phyloP scores from a whole-genome alignment of 192 early-diverging fungal species.

The Pilobolus umbonatus region DNA sequence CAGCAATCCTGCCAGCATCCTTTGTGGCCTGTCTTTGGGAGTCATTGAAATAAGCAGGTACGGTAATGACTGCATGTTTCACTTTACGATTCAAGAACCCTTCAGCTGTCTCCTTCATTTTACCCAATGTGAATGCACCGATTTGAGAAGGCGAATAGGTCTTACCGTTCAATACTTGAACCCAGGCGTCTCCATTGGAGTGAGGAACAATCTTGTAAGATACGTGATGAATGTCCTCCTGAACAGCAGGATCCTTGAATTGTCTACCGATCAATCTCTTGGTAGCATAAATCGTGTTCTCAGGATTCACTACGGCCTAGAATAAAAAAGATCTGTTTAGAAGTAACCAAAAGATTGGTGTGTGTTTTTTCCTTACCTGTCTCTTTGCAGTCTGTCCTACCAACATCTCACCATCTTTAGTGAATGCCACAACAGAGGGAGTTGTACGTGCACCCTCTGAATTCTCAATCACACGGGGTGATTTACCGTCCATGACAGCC shows the following conservation, averaged over 20 bases:
- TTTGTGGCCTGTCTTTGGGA: conserved; percentile 85
- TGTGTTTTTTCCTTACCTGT: conserved; percentile 47
- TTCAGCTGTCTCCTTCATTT: conserved; percentile 98
- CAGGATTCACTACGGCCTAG: conserved; percentile 92
- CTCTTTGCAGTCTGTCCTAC: conserved; percentile 97
- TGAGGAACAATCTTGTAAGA: conserved; percentile 95
- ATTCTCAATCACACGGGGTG: conserved; percentile 86
- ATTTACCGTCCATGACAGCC: conserved; percentile 92
- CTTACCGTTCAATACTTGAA: conserved; percentile 84
- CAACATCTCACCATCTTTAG: conserved; percentile 89
- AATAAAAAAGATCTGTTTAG: conserved; percentile 9
- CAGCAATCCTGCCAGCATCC: conserved; percentile 79
- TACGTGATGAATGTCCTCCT: conserved; percentile 85
- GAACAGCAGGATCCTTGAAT: conserved; percentile 84
- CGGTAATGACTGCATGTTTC: conserved; percentile 87
- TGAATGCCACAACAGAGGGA: conserved; percentile 84
- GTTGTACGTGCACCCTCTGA: conserved; percentile 86
- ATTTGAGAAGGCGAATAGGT: conserved; percentile 95
- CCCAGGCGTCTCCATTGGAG: conserved; percentile 97
- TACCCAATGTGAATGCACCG: conserved; percentile 94
- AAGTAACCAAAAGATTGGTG: background rate
- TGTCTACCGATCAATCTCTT: conserved; percentile 96
- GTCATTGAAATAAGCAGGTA: conserved; percentile 92
- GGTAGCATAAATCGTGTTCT: conserved; percentile 96
- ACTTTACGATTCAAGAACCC: conserved; percentile 72